Percentiles rank a stretch among this genome's conserved stretches.
Conservation (phyloP, 345 rosid species). For the Psidium friedrichsthalianum region DNA sequence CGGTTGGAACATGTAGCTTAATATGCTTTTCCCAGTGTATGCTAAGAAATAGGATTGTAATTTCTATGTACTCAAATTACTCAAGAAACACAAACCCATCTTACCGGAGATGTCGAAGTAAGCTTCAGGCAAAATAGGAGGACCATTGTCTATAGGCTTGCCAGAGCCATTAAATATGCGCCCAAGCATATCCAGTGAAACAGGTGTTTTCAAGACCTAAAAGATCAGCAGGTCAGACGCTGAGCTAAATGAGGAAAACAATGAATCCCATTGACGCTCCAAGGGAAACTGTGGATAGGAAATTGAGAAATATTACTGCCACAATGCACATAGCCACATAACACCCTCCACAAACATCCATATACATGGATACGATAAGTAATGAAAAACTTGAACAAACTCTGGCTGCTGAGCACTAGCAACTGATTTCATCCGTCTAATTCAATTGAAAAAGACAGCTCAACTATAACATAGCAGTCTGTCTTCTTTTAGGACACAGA, state of each 20-base stretch:
- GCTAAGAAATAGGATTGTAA: neutral
- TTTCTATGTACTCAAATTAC: neutral
- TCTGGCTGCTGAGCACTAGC: neutral
- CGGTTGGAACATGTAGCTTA: neutral
- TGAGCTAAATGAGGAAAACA: neutral
- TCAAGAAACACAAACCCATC: neutral
- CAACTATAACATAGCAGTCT: neutral
- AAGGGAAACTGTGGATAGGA: too few relatives aligned
- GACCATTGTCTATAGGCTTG: conserved; percentile 93
- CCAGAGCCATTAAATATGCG: conserved; percentile 97
- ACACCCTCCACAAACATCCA: too few relatives aligned
- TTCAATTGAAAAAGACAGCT: neutral
- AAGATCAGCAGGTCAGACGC: conserved; percentile 2
- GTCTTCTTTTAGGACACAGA: neutral
- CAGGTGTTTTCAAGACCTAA: conserved; percentile 87
- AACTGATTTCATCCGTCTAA: neutral
- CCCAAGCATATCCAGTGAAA: conserved; percentile 94
- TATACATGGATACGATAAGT: neutral
- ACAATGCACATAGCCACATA: too few relatives aligned
- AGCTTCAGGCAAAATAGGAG: conserved; percentile 88
- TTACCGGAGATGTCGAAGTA: conserved; percentile 91
- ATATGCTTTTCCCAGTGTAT: neutral
- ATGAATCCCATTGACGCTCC: neutral
- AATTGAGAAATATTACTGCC: too few relatives aligned
- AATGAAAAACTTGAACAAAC: neutral